Base-by-base conservation (phyloP, 192 early-diverging fungal species). In the Geosiphon pyriformis region DNA sequence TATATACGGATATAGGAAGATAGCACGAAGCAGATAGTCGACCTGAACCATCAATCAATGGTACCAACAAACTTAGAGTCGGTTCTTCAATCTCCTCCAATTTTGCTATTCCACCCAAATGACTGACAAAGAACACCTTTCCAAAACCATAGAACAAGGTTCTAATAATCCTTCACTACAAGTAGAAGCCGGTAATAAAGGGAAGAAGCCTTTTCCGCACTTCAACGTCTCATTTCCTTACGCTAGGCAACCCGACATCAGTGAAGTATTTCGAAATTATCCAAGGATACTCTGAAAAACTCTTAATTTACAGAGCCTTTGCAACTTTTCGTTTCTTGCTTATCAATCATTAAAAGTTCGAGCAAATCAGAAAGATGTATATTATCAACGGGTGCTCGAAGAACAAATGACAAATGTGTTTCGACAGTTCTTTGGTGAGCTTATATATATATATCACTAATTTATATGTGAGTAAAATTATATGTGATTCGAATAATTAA, bases 281-380 rank as follows among this genome's bases (percentile, higher is more conserved):
- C 25, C 12, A 31, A 20, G 35, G 22, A 33, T 8, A 49, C 29
- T 29, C 25, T 30, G 2, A 0, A 54, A 31, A 31, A 17, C 8
- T 57, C 23, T n/a, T 18, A 68, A 30, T 25, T 49, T 23, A 18
- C 31, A 18, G 11, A 11, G 0, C 22, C 46, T 26, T 20, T 51
- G n/a, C 27, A 22, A 30, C 3, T 62, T 48, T 33, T 53, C 25
- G 1, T 65, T 17, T 12, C 52, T 47, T 53, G 12, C 11, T 48
- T 33, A 18, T 15, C 23, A 56, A n/a, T 23, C 64, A n/a, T n/a
- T n/a, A n/a, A n/a, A 70, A 80, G 88, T 96, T 72, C 85, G 92
- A 27, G 83, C 92, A 49, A 84, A 89, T 66, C 94, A 96, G 68
- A 96, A 96, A 68, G 94, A 96, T 78, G 71, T 83, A 4, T 89